Base-by-base conservation (phyloP, 768 basidiomycete species). In the Suillus decipiens region DNA sequence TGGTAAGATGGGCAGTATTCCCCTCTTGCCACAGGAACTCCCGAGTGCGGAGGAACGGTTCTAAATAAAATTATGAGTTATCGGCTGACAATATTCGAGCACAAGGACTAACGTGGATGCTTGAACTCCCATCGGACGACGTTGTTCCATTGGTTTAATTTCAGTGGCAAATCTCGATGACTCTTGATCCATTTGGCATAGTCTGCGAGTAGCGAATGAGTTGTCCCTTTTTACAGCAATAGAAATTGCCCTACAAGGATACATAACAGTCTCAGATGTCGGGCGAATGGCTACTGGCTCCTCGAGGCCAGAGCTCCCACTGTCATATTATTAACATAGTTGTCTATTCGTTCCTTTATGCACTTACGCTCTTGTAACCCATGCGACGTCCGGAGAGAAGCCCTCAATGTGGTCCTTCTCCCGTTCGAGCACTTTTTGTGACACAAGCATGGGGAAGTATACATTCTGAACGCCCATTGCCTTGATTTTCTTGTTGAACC, bases 11-110 rank as follows among this genome's bases (percentile, higher is more conserved):
- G 3, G 97, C 96, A 10, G 97, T 99, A 80, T 99, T 97, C 42
- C 97, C 97, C 77, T 99, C 97, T 80, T 99, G 97, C 97, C 97
- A 99, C n/a, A 99, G 82, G 84, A 98, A 99, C 80, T 99, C 97
- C 73, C 97, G 93, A 2, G 97, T 99, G 61, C 97, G 95, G 42
- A 99, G 85, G 91, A 99, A 99, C 9, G 97, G 97, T 76, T 99
- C 91, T 93, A 73, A 41, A 60, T 5, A 12, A 3, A n/a, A 17
- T 39, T 1, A 34, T 15, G 53, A 39, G 22, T 59, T 9, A 69
- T 64, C 15, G 3, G 43, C 22, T 0, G 17, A 60, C 10, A 48
- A 2, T 1, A 56, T 22, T 15, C 34, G 31, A 61, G 8, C n/a
- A 28, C 63, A 61, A 5, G 12, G 51, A 78, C 89, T 73, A 64